Evolutionary conservation across 2,329 filamentous ascomycete species (phyloP), one percentile per base, ranked within the genome.

Genomic region (Mycogone perniciosa): DNA sequence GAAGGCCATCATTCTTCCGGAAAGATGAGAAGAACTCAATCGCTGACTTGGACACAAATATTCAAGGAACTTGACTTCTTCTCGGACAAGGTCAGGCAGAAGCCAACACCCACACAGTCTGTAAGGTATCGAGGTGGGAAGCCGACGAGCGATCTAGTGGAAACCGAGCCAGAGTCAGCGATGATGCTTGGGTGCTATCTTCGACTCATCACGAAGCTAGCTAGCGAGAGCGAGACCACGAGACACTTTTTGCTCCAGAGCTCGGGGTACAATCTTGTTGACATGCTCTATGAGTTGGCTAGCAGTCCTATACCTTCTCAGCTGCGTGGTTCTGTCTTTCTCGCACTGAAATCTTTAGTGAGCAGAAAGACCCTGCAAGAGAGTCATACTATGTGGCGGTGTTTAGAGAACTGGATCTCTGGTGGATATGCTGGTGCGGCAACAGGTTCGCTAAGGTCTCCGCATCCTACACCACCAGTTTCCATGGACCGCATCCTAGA

Each of bases 101-200:
- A 85, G 59, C 80, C 87, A 50, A 68, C 77, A 10, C 64, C 64
- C 9, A 62, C 66, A 7, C 67, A 68, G 35, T 60, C 65, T 7
- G 58, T 62, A 34, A 60, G 66, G 44, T 79, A 80, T 60, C 77
- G 83, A 54, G 67, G 77, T 48, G 77, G 79, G 43, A 85, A 88
- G 64, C 73, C 80, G 42, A 73, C 80, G 40, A 74, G 74, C 13
- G 84, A 86, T 41, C 79, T 86, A 54, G 83, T 89, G 54, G 90
- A 95, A 64, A 76, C 79, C 30, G 92, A 96, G 64, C 88, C 90
- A 4, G 95, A 99, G 67, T 95, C 89, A 38, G 85, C 86, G n/a
- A 88, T 96, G 70, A 96, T 99, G 89, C 76, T 99, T 30, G 90
- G 96, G 64, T 92, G 89, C 59, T 97, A 97, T 65, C 76, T 99